Base-by-base conservation (phyloP, 2,329 filamentous ascomycete genomes). In the Cladobotryum protrusum region DNA sequence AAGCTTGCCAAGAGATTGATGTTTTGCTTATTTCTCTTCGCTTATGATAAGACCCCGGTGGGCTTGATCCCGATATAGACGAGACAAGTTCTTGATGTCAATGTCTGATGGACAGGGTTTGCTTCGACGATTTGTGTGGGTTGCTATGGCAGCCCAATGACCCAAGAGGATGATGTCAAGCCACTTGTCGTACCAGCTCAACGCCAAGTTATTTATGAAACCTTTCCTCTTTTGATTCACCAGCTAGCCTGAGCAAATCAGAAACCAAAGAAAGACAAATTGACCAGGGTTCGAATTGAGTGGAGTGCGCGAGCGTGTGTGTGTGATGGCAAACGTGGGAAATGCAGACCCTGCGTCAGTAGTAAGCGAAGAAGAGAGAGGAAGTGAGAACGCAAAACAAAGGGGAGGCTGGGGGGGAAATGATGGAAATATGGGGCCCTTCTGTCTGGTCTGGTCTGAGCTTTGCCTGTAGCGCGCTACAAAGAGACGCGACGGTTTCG, bases 401-500 rank as follows among this genome's bases (percentile, higher is more conserved):
- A 24, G 42, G 29, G 17, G 32, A 52, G 49, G 46, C 18, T 41
- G 45, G 47, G 50, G 47, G 50, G 50, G 40, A 44, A 49, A 52
- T 42, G 46, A 49, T 20, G 14, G 29, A 6, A n/a, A 17, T 46
- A 37, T 45, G 52, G 56, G 52, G 47, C 40, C 24, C 36, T 17
- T 39, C 43, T 48, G 44, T 49, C 44, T 52, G 47, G 3, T 4
- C n/a, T 29, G 24, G 24, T 29, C 24, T 36, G 44, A 50, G 46
- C 34, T 47, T 29, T 29, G 24, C 6, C 24, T 45, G 18, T 42
- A 52, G 59, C 54, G 57, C 57, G 56, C 53, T 52, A 40, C 46
- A 47, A 54, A 8, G 24, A 29, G 24, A 29, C 61, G 64, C 57
- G 61, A 53, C 49, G 42, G 34, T 55, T 61, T 65, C 63, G 63